These are phyloP conservation scores for Fusarium gaditjirri DNA, from an alignment of 2,329 filamentous ascomycete species.

Conservation along the genomic window DNA sequence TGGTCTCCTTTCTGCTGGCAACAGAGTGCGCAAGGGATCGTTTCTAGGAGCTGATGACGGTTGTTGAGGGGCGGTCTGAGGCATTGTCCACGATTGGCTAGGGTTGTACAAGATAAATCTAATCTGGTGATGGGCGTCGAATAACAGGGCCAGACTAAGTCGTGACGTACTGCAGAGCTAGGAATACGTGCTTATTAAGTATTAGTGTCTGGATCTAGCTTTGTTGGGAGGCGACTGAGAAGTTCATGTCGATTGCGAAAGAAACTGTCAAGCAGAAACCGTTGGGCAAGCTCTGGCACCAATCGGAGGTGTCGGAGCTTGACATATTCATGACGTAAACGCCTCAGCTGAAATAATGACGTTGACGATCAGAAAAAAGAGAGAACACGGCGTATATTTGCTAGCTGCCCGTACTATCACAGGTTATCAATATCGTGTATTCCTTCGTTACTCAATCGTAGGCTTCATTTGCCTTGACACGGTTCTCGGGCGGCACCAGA, in stretches of 20 bases:
- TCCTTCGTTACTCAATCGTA: neutral
- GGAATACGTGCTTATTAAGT: no score
- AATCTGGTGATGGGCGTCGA: no score
- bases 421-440: fast-evolving
- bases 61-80: neutral
- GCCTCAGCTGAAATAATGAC: neutral
- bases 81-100: neutral
- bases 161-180: neutral
- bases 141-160: no score
- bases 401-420: no score
- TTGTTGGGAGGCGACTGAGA: neutral
- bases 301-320: neutral
- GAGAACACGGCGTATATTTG: neutral
- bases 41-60: neutral
- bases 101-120: no score
- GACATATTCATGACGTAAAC: neutral
- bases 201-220: no score
- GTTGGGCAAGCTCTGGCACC: neutral
- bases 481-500: neutral
- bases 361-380: neutral
- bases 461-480: neutral
- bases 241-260: no score
- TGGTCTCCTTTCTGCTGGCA: neutral
- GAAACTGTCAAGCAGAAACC: neutral
- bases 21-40: neutral